Evolutionary conservation across 2,329 filamentous ascomycete genomes (phyloP).

Genomic region (Aspergillus unguis): DNA sequence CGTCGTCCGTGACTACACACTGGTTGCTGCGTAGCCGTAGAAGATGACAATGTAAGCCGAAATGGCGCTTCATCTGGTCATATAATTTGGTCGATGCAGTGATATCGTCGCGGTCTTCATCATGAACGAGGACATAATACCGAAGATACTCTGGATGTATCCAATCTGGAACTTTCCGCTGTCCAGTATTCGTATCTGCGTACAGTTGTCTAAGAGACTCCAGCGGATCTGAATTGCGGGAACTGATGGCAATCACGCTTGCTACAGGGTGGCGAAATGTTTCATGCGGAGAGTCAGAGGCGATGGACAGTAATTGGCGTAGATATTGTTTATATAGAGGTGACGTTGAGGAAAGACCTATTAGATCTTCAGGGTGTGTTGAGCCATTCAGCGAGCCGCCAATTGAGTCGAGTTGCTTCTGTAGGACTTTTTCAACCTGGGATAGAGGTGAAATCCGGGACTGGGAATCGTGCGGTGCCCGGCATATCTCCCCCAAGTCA

Average conservation of each 20-base stretch:
- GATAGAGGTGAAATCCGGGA: conserved; percentile 39
- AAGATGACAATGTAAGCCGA: conserved; percentile 91
- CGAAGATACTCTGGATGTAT: conserved; percentile 87
- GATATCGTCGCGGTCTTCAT: conserved; percentile 94
- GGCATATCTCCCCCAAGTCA: conserved; percentile 53
- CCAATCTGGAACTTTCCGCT: conserved; percentile 73
- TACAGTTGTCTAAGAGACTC: conserved; percentile 84
- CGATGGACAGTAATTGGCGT: conserved; percentile 73
- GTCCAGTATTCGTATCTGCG: conserved; percentile 74
- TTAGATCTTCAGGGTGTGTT: conserved; percentile 29
- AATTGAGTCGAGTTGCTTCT: conserved; percentile 72
- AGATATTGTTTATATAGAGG: conserved; percentile 85
- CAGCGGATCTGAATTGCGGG: conserved; percentile 76
- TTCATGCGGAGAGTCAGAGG: conserved; percentile 78
- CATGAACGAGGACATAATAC: conserved; percentile 95
- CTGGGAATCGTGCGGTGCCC: conserved; percentile 32
- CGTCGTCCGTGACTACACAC: conserved; percentile 85
- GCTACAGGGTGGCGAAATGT: conserved; percentile 94
- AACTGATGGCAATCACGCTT: conserved; percentile 92
- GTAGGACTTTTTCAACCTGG: conserved; percentile 76
- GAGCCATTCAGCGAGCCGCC: conserved; percentile 52
- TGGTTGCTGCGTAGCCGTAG: conserved; percentile 79
- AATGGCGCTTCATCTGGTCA: conserved; percentile 98
- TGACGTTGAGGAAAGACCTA: conserved; percentile 51
- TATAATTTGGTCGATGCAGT: conserved; percentile 83